Conservation (phyloP, 345 rosid species). For the Cochlearia excelsa region DNA sequence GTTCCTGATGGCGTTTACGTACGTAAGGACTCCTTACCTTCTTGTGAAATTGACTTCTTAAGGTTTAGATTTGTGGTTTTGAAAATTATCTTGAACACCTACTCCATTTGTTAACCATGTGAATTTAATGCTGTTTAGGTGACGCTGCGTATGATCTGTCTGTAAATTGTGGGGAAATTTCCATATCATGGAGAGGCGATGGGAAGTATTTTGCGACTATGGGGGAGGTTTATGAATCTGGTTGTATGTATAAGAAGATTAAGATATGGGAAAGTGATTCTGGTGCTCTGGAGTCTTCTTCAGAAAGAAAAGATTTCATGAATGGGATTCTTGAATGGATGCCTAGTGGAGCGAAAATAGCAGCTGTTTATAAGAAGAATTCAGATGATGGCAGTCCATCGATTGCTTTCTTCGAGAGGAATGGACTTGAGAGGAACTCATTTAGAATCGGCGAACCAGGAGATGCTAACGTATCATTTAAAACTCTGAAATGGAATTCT, state of each 20-base stretch:
- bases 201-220: constrained; percentile 81
- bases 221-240: constrained; percentile 38
- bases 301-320: constrained; percentile 61
- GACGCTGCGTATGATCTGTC: constrained; percentile 36
- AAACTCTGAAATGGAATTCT: constrained; percentile 84
- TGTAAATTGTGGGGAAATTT: constrained; percentile 37
- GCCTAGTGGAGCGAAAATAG: constrained; percentile 96
- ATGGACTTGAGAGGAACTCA: constrained; percentile 79
- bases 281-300: constrained; percentile 65
- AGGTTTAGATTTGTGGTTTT: constrained; percentile 12
- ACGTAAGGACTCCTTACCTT: constrained; percentile 67
- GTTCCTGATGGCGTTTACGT: constrained; percentile 63
- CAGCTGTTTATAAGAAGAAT: constrained; percentile 63
- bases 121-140: constrained; percentile 39
- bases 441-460: constrained; percentile 53
- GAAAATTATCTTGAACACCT: not conserved
- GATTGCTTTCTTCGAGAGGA: constrained; percentile 76
- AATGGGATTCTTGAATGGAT: constrained; percentile 87
- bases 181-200: constrained; percentile 93
- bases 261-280: constrained; percentile 95
- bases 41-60: constrained; percentile 6
- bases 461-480: constrained; percentile 42
- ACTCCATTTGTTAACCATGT: constrained; percentile 14
- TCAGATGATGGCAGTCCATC: constrained; percentile 54
- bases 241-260: constrained; percentile 50